These are phyloP conservation scores for Heterobasidion occidentale DNA, from an alignment of 1,284 basidiomycete species.

Conservation along the genomic window DNA sequence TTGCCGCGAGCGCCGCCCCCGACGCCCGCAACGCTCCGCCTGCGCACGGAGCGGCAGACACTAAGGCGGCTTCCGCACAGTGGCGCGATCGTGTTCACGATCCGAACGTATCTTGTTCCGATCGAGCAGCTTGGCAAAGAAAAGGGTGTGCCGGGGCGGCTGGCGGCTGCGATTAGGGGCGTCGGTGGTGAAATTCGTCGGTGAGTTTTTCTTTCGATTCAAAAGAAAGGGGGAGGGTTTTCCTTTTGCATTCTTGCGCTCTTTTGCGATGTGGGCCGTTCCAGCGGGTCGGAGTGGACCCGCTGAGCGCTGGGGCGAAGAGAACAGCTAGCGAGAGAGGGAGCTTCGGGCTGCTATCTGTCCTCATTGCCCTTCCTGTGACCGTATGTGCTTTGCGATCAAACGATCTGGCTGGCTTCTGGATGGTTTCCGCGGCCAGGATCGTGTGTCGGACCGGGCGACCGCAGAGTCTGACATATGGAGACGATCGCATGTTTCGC, in stretches of 20 bases:
- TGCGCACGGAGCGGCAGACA: constrained; percentile 69
- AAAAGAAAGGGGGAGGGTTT: background rate
- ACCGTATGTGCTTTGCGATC: no score
- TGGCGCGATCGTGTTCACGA: constrained; percentile 72
- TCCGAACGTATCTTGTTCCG: constrained; percentile 65
- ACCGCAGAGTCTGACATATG: no score
- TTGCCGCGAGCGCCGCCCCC: background rate
- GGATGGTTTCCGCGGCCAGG: no score
- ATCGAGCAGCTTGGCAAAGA: constrained; percentile 52
- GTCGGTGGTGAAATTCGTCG: constrained; percentile 5
- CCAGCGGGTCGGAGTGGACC: no score
- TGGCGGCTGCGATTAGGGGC: constrained; percentile 54
- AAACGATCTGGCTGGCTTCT: no score
- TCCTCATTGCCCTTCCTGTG: no score
- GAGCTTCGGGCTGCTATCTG: no score
- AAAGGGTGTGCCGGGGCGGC: constrained; percentile 54
- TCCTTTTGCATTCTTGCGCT: background rate
- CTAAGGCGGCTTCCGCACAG: constrained; percentile 58
- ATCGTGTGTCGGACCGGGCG: no score
- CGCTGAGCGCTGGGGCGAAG: no score
- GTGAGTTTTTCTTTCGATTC: background rate
- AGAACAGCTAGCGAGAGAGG: no score
- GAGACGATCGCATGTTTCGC: no score
- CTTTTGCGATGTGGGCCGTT: background rate
- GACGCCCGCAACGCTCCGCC: constrained; percentile 38